These are phyloP conservation scores for Penicillium silybi DNA, from an alignment of 495 filamentous ascomycete species.

Conservation along the genomic window DNA sequence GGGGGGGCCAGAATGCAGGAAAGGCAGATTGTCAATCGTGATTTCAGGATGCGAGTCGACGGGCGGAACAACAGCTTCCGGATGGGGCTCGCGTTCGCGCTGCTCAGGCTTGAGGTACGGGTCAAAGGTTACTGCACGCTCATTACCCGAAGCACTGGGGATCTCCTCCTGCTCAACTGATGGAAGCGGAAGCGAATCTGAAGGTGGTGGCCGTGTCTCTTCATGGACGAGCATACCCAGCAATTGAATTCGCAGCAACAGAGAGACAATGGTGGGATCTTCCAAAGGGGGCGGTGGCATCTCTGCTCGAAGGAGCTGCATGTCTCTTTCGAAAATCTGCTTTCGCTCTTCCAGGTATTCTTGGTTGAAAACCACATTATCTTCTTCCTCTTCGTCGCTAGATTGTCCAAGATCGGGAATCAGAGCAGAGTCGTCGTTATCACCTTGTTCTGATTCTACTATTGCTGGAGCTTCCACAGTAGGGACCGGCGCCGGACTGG, in stretches of 20 bases:
- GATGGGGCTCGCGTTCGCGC: conserved; percentile 4
- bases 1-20: conserved; percentile 43
- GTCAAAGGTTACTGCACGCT: conserved; percentile 14
- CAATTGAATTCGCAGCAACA: conserved; percentile 44
- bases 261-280: conserved; percentile 41
- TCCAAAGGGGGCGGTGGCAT: conserved; percentile 42
- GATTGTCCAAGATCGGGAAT: conserved; percentile 34
- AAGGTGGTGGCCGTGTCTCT: background rate
- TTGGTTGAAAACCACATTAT: conserved; percentile 44
- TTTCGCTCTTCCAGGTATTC: conserved; percentile 50
- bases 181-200: background rate
- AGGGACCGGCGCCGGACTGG: conserved; percentile 5
- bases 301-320: conserved; percentile 41
- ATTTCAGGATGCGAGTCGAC: conserved; percentile 10
- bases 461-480: background rate
- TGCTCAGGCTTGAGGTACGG: background rate
- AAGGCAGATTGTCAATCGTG: conserved; percentile 45
- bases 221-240: conserved; percentile 39
- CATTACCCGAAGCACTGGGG: background rate
- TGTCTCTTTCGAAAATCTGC: conserved; percentile 44
- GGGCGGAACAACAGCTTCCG: conserved; percentile 9
- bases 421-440: conserved; percentile 4
- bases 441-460: conserved; percentile 5
- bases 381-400: conserved; percentile 46
- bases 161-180: conserved; percentile 13